Percentiles rank a stretch among this genome's conserved stretches.
Evolutionary conservation across 202 grass and related monocot species (phyloP).

Genomic region (Zizania palustris): DNA sequence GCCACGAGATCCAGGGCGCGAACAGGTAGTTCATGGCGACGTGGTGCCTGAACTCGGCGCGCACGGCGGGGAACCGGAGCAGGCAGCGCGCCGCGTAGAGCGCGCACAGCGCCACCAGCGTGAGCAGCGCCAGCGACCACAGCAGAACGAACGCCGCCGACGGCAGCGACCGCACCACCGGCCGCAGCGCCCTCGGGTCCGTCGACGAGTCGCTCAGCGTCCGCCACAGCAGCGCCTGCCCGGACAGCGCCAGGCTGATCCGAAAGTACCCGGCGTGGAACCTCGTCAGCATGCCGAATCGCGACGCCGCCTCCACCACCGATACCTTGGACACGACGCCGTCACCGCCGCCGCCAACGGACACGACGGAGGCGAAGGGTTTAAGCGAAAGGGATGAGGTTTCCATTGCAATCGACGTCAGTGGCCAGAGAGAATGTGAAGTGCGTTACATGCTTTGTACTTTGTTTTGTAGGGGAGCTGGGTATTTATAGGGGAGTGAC

Average conservation of each 20-base stretch:
- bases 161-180: slow-evolving; percentile 47
- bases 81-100: slow-evolving; percentile 73
- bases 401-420: slow-evolving; percentile 5
- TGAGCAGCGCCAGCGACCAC: slow-evolving; percentile 72
- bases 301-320: background rate
- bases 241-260: slow-evolving; percentile 82
- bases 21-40: slow-evolving; percentile 98
- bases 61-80: slow-evolving; percentile 50
- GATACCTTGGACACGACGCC: background rate
- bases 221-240: slow-evolving; percentile 90
- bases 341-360: background rate
- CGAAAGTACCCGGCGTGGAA: slow-evolving; percentile 98
- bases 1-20: slow-evolving; percentile 85
- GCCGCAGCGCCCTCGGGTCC: slow-evolving; percentile 33
- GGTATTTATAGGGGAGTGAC: slow-evolving; percentile 37
- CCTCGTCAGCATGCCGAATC: slow-evolving; percentile 50
- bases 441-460: background rate
- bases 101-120: slow-evolving; percentile 54
- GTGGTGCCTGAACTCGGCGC: slow-evolving; percentile 86
- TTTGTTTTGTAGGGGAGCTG: slow-evolving; percentile 1
- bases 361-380: slow-evolving; percentile 3
- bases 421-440: background rate
- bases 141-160: slow-evolving; percentile 76
- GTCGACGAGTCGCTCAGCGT: slow-evolving; percentile 60
- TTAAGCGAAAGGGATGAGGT: slow-evolving; percentile 8